Evolutionary conservation across 148 eudicot genomes (phyloP).

Genomic region (Silene latifolia): DNA sequence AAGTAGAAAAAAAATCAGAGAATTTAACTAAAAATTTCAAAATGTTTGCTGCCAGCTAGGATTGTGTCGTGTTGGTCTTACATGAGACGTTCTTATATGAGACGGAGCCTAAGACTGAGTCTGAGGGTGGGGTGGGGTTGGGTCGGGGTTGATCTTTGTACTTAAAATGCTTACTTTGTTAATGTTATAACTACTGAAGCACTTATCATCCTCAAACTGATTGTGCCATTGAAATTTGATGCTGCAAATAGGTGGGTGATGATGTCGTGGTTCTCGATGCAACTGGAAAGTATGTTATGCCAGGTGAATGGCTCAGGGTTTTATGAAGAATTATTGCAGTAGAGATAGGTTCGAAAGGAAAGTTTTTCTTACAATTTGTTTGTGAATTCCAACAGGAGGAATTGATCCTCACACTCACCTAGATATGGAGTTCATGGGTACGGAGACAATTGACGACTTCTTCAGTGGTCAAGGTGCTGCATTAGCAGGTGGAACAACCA

Average conservation of each 20-base stretch:
- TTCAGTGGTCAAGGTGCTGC: conserved; percentile 98
- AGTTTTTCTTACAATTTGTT: background rate
- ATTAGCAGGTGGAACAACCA: conserved; percentile 96
- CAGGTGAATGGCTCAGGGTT: conserved; percentile 49
- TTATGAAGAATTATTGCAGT: background rate
- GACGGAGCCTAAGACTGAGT: too few relatives aligned
- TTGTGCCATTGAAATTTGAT: conserved; percentile 2
- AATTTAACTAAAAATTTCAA: too few relatives aligned
- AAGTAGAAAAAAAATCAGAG: too few relatives aligned
- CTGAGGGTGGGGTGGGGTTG: too few relatives aligned
- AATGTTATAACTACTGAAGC: too few relatives aligned
- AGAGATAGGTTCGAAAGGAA: conserved; percentile 9
- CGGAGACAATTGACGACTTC: conserved; percentile 85
- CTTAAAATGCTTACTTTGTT: too few relatives aligned
- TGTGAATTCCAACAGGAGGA: conserved; percentile 57
- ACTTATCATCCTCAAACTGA: background rate
- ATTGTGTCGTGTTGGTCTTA: too few relatives aligned
- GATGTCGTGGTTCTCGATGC: conserved; percentile 80
- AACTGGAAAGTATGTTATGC: conserved; percentile 94
- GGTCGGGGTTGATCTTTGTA: too few relatives aligned
- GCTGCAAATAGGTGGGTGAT: conserved; percentile 61
- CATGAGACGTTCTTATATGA: too few relatives aligned
- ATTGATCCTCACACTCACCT: conserved; percentile 97
- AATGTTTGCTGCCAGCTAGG: too few relatives aligned
- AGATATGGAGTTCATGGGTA: conserved; percentile 85